Conservation (phyloP, 176 grass and related monocot genomes). For the Zoysia pacifica region DNA sequence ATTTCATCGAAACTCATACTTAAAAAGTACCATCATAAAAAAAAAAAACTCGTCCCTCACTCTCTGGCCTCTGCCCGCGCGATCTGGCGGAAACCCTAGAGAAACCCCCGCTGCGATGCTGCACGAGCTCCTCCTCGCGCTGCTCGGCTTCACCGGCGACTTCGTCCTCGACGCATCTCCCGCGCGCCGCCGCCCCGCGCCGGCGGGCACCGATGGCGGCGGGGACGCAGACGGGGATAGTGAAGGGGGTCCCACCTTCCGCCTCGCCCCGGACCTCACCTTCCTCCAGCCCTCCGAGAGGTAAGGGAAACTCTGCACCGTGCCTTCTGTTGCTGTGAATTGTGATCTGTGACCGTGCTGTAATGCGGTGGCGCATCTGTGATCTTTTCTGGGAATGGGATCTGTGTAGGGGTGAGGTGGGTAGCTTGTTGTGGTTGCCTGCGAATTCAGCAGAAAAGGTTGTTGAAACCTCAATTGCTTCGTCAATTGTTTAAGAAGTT, state of each 20-base stretch:
- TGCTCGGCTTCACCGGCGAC: constrained; percentile 90
- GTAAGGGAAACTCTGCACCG: constrained; percentile 26
- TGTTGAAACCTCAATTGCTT: not conserved
- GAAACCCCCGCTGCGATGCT: constrained; percentile 59
- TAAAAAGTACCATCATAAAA: no score
- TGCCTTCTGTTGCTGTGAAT: not conserved
- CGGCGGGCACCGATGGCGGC: not conserved
- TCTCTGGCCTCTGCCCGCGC: not conserved
- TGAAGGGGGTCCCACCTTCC: constrained; percentile 58
- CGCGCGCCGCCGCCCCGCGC: constrained; percentile 14
- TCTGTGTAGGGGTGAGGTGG: constrained; percentile 20
- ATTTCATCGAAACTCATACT: no score
- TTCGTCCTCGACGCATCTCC: constrained; percentile 64
- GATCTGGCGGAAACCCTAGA: constrained; percentile 49
- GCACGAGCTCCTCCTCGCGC: constrained; percentile 88
- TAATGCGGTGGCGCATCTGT: not conserved
- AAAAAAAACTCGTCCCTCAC: not conserved
- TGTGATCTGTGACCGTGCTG: constrained; percentile 6
- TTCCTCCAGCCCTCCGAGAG: constrained; percentile 92
- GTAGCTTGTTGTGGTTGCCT: not conserved
- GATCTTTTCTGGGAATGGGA: constrained; percentile 22
- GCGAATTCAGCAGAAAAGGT: not conserved
- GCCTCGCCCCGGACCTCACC: constrained; percentile 85
- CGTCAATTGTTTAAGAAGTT: not conserved
- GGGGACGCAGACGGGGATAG: constrained; percentile 24